Evolutionary conservation across 1,284 basidiomycete genomes (phyloP).

Genomic region (Irpex sp.): DNA sequence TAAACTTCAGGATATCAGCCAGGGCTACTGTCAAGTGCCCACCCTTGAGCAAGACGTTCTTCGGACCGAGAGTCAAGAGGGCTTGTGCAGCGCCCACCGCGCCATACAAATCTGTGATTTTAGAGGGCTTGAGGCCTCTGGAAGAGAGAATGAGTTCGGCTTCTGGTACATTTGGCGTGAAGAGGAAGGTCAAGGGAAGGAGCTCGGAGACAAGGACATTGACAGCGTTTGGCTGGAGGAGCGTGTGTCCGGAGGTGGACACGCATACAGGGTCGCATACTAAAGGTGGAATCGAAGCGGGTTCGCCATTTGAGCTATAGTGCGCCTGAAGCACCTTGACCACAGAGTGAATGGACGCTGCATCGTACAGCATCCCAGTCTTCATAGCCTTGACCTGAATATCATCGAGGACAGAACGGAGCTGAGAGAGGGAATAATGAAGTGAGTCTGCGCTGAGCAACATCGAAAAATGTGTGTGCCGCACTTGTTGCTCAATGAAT

Average conservation of each 20-base stretch:
- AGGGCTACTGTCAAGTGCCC: constrained; percentile 65
- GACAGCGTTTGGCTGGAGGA: constrained; percentile 71
- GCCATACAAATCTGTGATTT: constrained; percentile 53
- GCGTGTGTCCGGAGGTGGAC: constrained; percentile 84
- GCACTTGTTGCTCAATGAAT: constrained; percentile 71
- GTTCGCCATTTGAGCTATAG: constrained; percentile 24
- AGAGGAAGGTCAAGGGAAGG: constrained; percentile 68
- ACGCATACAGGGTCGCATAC: constrained; percentile 92
- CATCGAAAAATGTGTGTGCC: constrained; percentile 17
- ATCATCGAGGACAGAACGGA: constrained; percentile 72
- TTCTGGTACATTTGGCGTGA: constrained; percentile 90
- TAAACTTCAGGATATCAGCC: constrained; percentile 39
- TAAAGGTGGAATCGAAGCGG: constrained; percentile 41
- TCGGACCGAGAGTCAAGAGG: constrained; percentile 48
- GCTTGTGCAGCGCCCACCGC: constrained; percentile 68
- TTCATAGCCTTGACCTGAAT: constrained; percentile 78
- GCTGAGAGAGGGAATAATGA: constrained; percentile 36
- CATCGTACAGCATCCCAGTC: constrained; percentile 83
- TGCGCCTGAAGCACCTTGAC: constrained; percentile 40
- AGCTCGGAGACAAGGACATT: constrained; percentile 57
- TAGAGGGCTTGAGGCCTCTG: constrained; percentile 18
- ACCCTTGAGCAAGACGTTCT: constrained; percentile 82
- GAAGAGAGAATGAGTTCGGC: constrained; percentile 65
- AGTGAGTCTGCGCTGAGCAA: not conserved
- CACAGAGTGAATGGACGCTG: constrained; percentile 42